Conservation (phyloP, 169 alveolate genomes). For the Eimeria maxima region DNA sequence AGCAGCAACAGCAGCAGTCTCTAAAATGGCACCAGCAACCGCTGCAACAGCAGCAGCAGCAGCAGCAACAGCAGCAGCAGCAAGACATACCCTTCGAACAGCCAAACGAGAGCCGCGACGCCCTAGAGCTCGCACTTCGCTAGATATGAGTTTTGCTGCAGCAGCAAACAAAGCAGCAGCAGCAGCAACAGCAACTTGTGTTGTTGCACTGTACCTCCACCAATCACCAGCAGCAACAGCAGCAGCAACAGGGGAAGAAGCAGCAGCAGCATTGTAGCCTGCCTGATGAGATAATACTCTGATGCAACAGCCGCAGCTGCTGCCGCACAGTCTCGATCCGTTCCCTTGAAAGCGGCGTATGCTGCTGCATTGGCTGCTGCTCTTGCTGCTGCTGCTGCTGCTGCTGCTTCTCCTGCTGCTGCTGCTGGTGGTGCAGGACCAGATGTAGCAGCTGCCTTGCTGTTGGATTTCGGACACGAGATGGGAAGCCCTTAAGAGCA, state of each 20-base stretch:
- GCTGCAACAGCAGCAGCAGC: not conserved
- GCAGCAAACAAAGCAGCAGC: not conserved
- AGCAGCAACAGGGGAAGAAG: not conserved
- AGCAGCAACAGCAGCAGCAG: constrained; percentile 57
- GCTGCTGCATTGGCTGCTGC: constrained; percentile 41
- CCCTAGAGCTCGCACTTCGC: constrained; percentile 31
- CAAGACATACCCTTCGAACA: constrained; percentile 6
- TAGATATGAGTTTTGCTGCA: constrained; percentile 59
- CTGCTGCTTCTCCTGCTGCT: constrained; percentile 56
- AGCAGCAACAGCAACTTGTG: not conserved
- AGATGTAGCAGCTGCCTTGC: constrained; percentile 52
- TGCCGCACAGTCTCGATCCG: constrained; percentile 56
- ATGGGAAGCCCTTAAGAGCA: constrained; percentile 45
- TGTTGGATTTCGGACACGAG: not conserved
- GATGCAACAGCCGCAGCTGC: constrained; percentile 67
- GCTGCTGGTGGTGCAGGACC: constrained; percentile 29
- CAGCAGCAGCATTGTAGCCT: not conserved
- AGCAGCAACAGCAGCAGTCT: not conserved
- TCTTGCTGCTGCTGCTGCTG: constrained; percentile 56
- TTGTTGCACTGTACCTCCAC: not conserved
- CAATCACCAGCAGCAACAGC: not conserved
- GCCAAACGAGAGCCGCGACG: constrained; percentile 59
- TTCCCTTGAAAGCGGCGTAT: constrained; percentile 1
- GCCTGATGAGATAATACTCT: constrained; percentile 6
- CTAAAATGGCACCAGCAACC: not conserved